These are phyloP conservation scores for Jacaranda copaia DNA, from an alignment of 257 asterid species.

Conservation along the genomic window DNA sequence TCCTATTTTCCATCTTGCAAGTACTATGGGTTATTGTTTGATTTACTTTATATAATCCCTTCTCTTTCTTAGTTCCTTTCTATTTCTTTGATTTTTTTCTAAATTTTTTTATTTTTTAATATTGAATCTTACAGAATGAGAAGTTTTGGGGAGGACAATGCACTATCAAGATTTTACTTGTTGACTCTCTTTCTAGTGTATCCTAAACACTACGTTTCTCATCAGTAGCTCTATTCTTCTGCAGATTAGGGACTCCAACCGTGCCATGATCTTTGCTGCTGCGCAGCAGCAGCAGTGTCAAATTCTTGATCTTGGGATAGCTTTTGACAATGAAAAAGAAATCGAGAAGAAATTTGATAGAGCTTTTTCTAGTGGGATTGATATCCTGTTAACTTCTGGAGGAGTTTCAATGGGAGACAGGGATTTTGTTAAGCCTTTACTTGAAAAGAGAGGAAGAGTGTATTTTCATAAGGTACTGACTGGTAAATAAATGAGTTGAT, in stretches of 20 bases:
- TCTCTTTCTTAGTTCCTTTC: neutral
- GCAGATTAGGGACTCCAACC: constrained; percentile 97
- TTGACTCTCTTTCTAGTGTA: constrained; percentile 24
- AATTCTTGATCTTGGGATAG: constrained; percentile 91
- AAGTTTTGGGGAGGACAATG: constrained; percentile 4
- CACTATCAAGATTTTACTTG: constrained; percentile 5
- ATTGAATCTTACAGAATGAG: constrained; percentile 7
- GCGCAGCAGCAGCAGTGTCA: constrained; percentile 74
- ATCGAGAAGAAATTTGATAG: constrained; percentile 64
- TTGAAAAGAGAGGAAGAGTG: constrained; percentile 75
- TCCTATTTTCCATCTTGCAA: constrained; percentile 22
- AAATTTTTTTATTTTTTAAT: neutral
- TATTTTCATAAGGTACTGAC: constrained; percentile 79
- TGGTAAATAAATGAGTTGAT: neutral
- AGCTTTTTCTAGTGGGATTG: constrained; percentile 78
- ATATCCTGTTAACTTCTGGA: constrained; percentile 87
- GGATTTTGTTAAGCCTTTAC: constrained; percentile 91
- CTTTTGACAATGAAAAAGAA: constrained; percentile 71
- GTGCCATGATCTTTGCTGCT: constrained; percentile 94
- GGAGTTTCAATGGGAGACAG: constrained; percentile 99
- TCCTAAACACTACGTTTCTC: constrained; percentile 19
- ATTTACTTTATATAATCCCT: constrained; percentile 5
- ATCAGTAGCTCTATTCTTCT: constrained; percentile 28
- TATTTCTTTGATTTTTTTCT: neutral
- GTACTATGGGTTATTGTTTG: neutral